Evolutionary conservation across 1,284 basidiomycete species (phyloP).

Genomic region (Ustilago vetiveriae): DNA sequence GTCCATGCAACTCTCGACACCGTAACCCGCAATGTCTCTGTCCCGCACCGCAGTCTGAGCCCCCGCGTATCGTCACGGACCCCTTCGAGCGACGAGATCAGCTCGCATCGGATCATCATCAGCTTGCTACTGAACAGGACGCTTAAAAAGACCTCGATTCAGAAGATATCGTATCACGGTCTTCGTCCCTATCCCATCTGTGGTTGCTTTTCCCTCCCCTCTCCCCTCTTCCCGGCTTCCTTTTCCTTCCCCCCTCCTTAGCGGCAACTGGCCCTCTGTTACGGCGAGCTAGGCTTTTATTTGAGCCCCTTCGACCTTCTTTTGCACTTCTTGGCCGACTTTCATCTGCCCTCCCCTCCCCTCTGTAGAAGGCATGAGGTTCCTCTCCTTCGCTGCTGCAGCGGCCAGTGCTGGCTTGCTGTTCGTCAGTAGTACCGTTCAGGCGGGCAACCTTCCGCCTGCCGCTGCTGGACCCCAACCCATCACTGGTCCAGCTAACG

Average conservation of each 20-base stretch:
- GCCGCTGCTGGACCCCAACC: slow-evolving; percentile 35
- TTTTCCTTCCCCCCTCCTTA: not conserved
- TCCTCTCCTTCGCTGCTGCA: slow-evolving; percentile 41
- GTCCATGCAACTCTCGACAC: not conserved
- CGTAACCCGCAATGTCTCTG: too few species aligned
- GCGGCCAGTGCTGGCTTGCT: slow-evolving; percentile 35
- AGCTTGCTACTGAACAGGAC: too few species aligned
- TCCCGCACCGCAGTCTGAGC: too few species aligned
- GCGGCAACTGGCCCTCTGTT: not conserved
- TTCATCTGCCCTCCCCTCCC: not conserved
- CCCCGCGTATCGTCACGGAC: too few species aligned
- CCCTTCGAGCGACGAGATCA: too few species aligned
- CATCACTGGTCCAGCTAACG: slow-evolving; percentile 12
- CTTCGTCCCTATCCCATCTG: too few species aligned
- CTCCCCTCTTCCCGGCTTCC: slow-evolving; percentile 1
- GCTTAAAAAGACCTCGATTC: too few species aligned
- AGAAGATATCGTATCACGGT: too few species aligned
- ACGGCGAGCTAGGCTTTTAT: too few species aligned
- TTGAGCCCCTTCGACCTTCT: too few species aligned
- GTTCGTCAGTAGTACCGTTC: slow-evolving; percentile 17
- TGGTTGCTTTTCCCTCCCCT: not conserved
- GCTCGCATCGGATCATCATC: too few species aligned
- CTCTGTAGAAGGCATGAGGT: slow-evolving; percentile 18
- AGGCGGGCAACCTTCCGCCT: slow-evolving; percentile 22
- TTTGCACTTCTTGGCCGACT: not conserved